Evolutionary conservation across 2,329 filamentous ascomycete genomes (phyloP).

Genomic region (Penicillium corylophilum): DNA sequence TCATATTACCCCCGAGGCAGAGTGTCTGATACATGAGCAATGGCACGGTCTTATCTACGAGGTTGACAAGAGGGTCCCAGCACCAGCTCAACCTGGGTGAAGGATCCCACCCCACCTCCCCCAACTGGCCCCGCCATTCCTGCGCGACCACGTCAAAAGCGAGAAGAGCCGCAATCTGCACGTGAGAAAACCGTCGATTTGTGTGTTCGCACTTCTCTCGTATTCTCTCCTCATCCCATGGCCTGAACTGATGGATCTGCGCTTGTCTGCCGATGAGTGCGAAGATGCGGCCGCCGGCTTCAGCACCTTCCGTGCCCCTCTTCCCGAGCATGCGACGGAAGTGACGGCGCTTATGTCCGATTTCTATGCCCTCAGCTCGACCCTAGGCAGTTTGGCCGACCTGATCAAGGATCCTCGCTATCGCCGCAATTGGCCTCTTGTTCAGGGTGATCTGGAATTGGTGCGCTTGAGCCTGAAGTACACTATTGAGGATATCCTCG

Average conservation of each 20-base stretch:
- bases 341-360: constrained; percentile 56
- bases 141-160: constrained; percentile 26
- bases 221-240: constrained; percentile 15
- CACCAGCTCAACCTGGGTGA: neutral
- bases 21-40: neutral
- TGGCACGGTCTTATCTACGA: neutral
- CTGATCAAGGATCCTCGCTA: constrained; percentile 43
- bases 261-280: constrained; percentile 48
- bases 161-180: constrained; percentile 22
- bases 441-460: constrained; percentile 50
- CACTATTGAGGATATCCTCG: constrained; percentile 53
- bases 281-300: constrained; percentile 56
- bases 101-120: constrained; percentile 1
- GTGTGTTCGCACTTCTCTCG: constrained; percentile 3
- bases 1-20: neutral
- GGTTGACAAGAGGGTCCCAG: neutral
- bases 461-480: constrained; percentile 50
- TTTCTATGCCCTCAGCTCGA: constrained; percentile 55
- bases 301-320: constrained; percentile 49
- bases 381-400: constrained; percentile 50
- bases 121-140: constrained; percentile 26
- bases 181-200: constrained; percentile 12
- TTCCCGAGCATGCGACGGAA: constrained; percentile 52
- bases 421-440: constrained; percentile 38
- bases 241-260: constrained; percentile 39